Evolutionary conservation across 2,329 filamentous ascomycete genomes (phyloP).

Genomic region (Chrysoporthe austroafricana): DNA sequence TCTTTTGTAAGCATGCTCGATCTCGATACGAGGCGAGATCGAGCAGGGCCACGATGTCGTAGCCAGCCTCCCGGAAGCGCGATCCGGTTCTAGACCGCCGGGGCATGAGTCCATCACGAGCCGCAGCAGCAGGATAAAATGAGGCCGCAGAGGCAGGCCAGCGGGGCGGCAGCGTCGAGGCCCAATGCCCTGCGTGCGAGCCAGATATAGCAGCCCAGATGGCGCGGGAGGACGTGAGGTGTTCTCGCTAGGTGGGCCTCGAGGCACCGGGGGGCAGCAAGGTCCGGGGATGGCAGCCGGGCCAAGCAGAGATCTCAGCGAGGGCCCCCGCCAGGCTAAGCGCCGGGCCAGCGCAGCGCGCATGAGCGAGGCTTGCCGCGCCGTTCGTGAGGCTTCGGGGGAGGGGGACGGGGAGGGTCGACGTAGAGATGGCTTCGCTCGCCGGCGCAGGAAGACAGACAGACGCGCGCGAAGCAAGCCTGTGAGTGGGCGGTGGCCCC

Average conservation of each 20-base stretch:
- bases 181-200: conserved; percentile 26
- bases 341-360: conserved; percentile 7
- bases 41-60: conserved; percentile 12
- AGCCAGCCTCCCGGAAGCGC: conserved; percentile 12
- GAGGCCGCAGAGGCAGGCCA: conserved; percentile 26
- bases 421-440: background rate
- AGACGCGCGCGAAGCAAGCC: conserved; percentile 27
- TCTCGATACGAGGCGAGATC: conserved; percentile 18
- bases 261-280: conserved; percentile 3
- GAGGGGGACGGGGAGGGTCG: background rate
- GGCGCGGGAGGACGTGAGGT: conserved; percentile 9
- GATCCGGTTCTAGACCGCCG: conserved; percentile 17
- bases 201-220: conserved; percentile 18
- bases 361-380: conserved; percentile 13
- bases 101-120: conserved; percentile 14
- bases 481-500: conserved; percentile 22
- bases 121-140: conserved; percentile 21
- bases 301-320: conserved; percentile 9
- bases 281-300: background rate
- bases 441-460: conserved; percentile 11
- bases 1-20: conserved; percentile 24
- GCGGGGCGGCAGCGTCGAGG: conserved; percentile 23
- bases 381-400: background rate
- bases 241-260: conserved; percentile 1
- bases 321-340: conserved; percentile 9